A percentile compares a stretch with the other conserved stretches of the same genome.
Evolutionary conservation across 495 filamentous ascomycete species (phyloP).

Genomic region (Bryoglossum gracile): DNA sequence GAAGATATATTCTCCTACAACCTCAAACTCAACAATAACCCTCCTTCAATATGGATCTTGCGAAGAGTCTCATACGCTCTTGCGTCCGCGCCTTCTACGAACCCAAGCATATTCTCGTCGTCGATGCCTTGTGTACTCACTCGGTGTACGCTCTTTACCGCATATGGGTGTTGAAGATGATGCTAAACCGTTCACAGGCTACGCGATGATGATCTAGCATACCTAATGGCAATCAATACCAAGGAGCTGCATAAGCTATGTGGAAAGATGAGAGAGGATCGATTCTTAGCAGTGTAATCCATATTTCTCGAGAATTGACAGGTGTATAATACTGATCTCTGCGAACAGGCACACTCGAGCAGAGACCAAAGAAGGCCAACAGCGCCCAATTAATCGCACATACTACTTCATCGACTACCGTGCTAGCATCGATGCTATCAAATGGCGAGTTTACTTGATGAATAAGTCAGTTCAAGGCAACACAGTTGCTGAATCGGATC

Average conservation of each 20-base stretch:
- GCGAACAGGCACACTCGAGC: slow-evolving; percentile 60
- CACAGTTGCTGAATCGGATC: slow-evolving; percentile 70
- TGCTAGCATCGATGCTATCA: slow-evolving; percentile 90
- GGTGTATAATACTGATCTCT: too few species aligned
- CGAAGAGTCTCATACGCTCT: slow-evolving; percentile 79
- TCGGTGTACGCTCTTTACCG: slow-evolving; percentile 54
- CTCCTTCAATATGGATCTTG: slow-evolving; percentile 61
- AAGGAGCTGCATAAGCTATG: slow-evolving; percentile 87
- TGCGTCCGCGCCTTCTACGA: slow-evolving; percentile 90
- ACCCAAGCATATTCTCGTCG: slow-evolving; percentile 75
- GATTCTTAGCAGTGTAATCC: slow-evolving; percentile 76
- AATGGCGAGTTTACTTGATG: slow-evolving; percentile 80
- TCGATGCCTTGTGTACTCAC: slow-evolving; percentile 91
- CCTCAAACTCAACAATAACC: too few species aligned
- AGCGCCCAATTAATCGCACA: slow-evolving; percentile 72
- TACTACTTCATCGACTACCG: slow-evolving; percentile 98
- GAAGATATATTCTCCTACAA: too few species aligned
- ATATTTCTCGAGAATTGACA: not conserved
- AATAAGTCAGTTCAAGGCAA: slow-evolving; percentile 77
- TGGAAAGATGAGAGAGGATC: slow-evolving; percentile 74
- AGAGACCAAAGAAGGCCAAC: slow-evolving; percentile 71
- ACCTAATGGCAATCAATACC: slow-evolving; percentile 74
- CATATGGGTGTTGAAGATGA: slow-evolving; percentile 3
- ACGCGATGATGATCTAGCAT: slow-evolving; percentile 79
- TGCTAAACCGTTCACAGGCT: slow-evolving; percentile 44